phyloP scores from a whole-genome alignment of 1,284 basidiomycete species.

The Moesziomyces sp. region DNA sequence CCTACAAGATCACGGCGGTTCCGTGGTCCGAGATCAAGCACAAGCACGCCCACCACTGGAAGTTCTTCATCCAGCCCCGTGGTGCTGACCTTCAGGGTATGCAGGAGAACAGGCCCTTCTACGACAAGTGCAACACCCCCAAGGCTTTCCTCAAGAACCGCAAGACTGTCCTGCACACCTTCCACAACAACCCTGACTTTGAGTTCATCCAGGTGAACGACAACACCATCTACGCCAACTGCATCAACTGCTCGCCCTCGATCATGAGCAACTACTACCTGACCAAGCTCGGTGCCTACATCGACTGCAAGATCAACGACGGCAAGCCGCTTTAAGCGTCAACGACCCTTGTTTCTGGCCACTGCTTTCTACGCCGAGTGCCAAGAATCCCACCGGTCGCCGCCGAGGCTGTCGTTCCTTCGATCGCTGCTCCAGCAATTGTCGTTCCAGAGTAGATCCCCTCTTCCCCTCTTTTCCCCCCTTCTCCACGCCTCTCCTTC shows the following conservation, averaged over 20 bases:
- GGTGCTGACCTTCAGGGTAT: slow-evolving; percentile 7
- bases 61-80: slow-evolving; percentile 3
- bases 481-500: too few species aligned
- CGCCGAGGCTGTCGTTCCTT: too few species aligned
- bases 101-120: slow-evolving; percentile 3
- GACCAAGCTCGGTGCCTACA: slow-evolving; percentile 4
- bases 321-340: too few species aligned
- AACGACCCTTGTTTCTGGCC: too few species aligned
- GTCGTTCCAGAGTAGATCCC: too few species aligned
- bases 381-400: too few species aligned
- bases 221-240: slow-evolving; percentile 17
- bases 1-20: neutral
- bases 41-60: slow-evolving; percentile 12
- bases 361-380: too few species aligned
- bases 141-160: neutral
- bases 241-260: slow-evolving; percentile 18
- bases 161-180: neutral
- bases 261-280: slow-evolving; percentile 8
- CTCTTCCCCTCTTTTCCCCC: too few species aligned
- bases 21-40: slow-evolving; percentile 13
- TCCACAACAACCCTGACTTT: neutral
- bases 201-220: slow-evolving; percentile 19
- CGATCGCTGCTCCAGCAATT: too few species aligned
- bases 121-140: slow-evolving; percentile 5
- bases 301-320: slow-evolving; percentile 5